Evolutionary conservation across 1,139 yeast genomes (phyloP).

Genomic region (Suhomyces maxii): DNA sequence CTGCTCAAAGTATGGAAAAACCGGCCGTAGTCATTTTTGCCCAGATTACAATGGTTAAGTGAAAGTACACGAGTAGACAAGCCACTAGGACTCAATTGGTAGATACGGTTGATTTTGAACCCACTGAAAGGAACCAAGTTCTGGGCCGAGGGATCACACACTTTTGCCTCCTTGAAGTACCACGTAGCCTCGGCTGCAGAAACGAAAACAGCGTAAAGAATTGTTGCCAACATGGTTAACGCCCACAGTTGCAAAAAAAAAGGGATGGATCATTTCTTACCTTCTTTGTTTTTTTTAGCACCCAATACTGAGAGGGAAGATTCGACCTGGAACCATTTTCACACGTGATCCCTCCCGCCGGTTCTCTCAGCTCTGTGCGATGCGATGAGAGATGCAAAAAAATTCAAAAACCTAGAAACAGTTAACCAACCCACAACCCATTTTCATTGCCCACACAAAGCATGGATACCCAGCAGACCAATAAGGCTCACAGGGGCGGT

Average conservation of each 20-base stretch:
- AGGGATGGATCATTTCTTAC: not conserved
- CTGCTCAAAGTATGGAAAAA: conserved; percentile 33
- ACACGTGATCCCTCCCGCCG: conserved; percentile 1
- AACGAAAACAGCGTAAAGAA: not conserved
- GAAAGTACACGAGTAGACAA: conserved; percentile 49
- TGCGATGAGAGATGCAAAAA: conserved; percentile 11
- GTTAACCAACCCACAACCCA: no score
- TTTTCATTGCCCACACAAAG: not conserved
- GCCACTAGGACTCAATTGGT: conserved; percentile 32
- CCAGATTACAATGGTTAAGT: conserved; percentile 56
- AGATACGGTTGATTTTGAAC: conserved; percentile 55
- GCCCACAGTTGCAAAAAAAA: no score
- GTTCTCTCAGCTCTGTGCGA: conserved; percentile 1
- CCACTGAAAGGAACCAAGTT: conserved; percentile 55
- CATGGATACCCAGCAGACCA: conserved; percentile 45
- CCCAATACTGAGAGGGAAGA: not conserved
- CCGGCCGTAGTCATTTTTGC: conserved; percentile 48
- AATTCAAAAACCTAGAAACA: conserved; percentile 1
- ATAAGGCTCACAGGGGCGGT: conserved; percentile 58
- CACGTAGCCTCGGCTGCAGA: conserved; percentile 13
- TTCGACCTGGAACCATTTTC: not conserved
- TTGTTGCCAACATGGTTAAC: not conserved
- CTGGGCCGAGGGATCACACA: conserved; percentile 36
- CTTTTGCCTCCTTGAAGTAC: conserved; percentile 29
- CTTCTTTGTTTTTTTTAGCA: not conserved